Evolutionary conservation across 192 early-diverging fungal species (phyloP), one percentile per base, ranked within the genome.

Genomic region (Dimargaris cristalligena): DNA sequence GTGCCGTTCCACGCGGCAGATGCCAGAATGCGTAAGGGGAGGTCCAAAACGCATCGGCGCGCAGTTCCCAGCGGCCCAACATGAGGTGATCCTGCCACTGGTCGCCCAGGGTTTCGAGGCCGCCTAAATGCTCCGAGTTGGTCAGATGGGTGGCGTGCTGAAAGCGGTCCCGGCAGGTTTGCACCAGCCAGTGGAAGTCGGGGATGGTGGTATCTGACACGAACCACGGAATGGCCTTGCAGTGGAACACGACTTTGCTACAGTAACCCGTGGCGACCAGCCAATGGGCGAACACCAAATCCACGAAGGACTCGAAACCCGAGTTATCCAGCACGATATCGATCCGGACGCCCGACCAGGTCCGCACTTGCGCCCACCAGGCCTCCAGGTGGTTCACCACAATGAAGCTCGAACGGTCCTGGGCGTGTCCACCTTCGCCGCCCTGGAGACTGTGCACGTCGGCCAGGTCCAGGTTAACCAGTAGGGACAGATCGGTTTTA

Each of bases 201-300:
- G 63, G 60, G 2, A 74, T 73, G 30, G 88, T 89, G n/a, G 88
- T 87, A 64, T 98, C 95, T 0, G 88, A 90, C 28, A 98, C 95
- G 61, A 93, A 98, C 95, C 95, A 98, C 26, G 93, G 93, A 55
- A 91, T 80, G 18, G 71, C 65, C 66, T 98, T 98, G 58, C 78
- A 72, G 63, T 96, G 88, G 65, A 96, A 90, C 23, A 85, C 76
- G 16, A 96, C 67, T 29, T 74, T 65, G 8, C 59, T 64, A 0
- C 87, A 90, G 30, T 77, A 69, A 16, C 80, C 78, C 0, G 79
- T 68, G 25, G 78, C 74, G 35, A 90, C 69, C 29, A 97, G 75
- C 71, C 79, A 90, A 58, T 95, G 83, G 14, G 91, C 90, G 59
- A 97, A 76, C 10, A 88, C 69, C 46, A 97, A 69, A 64, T 97